Base-by-base conservation (phyloP, 2,329 filamentous ascomycete genomes). In the Thielaviopsis euricoi region DNA sequence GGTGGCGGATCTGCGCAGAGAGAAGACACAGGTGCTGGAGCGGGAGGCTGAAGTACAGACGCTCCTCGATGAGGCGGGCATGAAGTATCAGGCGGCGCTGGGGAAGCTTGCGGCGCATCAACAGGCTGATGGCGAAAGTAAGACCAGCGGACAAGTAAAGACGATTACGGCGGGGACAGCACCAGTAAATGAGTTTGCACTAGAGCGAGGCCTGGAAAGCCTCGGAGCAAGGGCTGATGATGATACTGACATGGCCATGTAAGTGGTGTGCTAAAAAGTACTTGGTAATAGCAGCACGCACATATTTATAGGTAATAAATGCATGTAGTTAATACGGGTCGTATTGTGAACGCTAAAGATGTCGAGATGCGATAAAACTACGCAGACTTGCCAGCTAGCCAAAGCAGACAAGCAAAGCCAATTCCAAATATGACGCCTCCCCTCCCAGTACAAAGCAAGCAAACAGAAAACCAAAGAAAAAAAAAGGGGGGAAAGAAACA, bases 21-120 rank as follows among this genome's bases (percentile, higher is more conserved):
- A 94, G 67, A 87, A 84, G 65, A 72, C 75, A 3, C 79, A 86
- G 29, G 77, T 95, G 49, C 70, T 78, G 4, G 74, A 77, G 61
- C 76, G 89, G 59, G 87, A 95, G 69, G 77, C 75, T 5, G 87
- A 93, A 68, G 85, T 96, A 0, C 90, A 96, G 69, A 76, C 78
- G 21, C 72, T 94, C 57, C 72, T 97, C 56, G 85, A 89, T 66
- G 85, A 93, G 67, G 87, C 89, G 0, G 89, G 87, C 0, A 82
- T 87, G 61, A 77, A 76, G 62, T 78, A 79, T 53, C 73, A 76
- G 60, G 69, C 74, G 17, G 71, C 69, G 0, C 69, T 77, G 64
- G 71, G 53, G 13, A 58, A 69, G 0, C 64, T 54, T n/a, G 21
- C 46, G 17, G n/a, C n/a, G n/a, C n/a, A n/a, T n/a, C 48, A 21